Conservation (phyloP, 106 monocot genomes). For the Dendrobium huoshanense region DNA sequence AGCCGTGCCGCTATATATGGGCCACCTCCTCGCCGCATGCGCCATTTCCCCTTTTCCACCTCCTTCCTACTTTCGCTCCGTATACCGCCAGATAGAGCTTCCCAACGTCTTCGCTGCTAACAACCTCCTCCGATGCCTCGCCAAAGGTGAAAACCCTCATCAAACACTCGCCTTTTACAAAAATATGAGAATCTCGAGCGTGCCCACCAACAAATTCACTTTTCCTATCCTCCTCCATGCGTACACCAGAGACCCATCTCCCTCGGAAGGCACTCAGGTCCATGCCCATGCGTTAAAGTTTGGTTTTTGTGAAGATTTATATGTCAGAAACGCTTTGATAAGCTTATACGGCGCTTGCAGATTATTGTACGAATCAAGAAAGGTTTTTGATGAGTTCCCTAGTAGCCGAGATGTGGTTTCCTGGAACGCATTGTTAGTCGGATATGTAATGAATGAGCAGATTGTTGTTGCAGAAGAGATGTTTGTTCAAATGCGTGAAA, state of each 20-base stretch:
- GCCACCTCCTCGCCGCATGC: constrained; percentile 47
- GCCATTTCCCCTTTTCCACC: constrained; percentile 16
- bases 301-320: constrained; percentile 38
- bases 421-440: constrained; percentile 51
- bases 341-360: constrained; percentile 42
- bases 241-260: constrained; percentile 15
- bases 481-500: constrained; percentile 47
- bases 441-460: constrained; percentile 31
- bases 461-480: constrained; percentile 28
- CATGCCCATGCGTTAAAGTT: constrained; percentile 38
- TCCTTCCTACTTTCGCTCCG: constrained; percentile 26
- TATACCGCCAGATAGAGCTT: constrained; percentile 32
- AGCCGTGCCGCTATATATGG: constrained; percentile 33
- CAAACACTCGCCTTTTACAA: constrained; percentile 25
- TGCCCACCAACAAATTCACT: constrained; percentile 60
- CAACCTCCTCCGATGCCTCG: constrained; percentile 67
- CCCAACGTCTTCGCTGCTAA: constrained; percentile 56
- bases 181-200: constrained; percentile 18
- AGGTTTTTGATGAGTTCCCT: constrained; percentile 44
- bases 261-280: constrained; percentile 34
- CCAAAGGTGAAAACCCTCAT: constrained; percentile 11
- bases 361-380: constrained; percentile 8
- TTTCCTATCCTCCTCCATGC: constrained; percentile 58
- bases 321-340: constrained; percentile 43
- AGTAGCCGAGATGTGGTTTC: constrained; percentile 40